Percentiles rank a stretch among this genome's conserved stretches.
These are phyloP conservation scores for Cyclotella atomus DNA, from an alignment of 108 stramenopile species.

Conservation along the genomic window DNA sequence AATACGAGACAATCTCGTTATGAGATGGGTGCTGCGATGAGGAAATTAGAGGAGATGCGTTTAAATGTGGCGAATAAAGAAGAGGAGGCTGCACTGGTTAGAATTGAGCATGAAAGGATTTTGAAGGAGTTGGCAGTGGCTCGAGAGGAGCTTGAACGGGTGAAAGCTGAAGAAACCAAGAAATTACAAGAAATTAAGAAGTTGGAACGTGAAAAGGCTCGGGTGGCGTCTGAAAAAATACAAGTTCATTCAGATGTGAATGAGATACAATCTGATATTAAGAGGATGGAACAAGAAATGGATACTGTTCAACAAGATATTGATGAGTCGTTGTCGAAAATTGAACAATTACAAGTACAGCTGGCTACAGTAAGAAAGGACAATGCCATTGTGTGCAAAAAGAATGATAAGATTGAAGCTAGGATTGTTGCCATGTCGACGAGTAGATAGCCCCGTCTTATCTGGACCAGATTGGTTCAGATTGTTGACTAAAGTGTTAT, in stretches of 20 bases:
- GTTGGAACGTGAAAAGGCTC: neutral
- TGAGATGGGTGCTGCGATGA: neutral
- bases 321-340: neutral
- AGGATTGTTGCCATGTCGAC: constrained; percentile 1
- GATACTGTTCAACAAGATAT: neutral
- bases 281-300: neutral
- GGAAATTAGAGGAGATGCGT: neutral
- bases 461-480: neutral
- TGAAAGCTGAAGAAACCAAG: neutral
- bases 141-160: neutral
- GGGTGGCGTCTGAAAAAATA: neutral
- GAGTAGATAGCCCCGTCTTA: too few species aligned
- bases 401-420: constrained; percentile 2
- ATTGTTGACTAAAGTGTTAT: neutral
- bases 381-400: neutral
- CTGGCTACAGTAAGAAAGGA: constrained; percentile 3
- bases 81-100: neutral
- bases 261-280: constrained; percentile 6
- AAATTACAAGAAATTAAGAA: neutral
- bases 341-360: neutral
- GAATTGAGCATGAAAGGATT: neutral
- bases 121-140: neutral
- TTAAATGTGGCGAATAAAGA: neutral
- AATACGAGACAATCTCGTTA: neutral
- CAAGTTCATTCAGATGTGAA: neutral